Evolutionary conservation across 345 rosid species (phyloP).

Genomic region (Geranium rotundifolium): DNA sequence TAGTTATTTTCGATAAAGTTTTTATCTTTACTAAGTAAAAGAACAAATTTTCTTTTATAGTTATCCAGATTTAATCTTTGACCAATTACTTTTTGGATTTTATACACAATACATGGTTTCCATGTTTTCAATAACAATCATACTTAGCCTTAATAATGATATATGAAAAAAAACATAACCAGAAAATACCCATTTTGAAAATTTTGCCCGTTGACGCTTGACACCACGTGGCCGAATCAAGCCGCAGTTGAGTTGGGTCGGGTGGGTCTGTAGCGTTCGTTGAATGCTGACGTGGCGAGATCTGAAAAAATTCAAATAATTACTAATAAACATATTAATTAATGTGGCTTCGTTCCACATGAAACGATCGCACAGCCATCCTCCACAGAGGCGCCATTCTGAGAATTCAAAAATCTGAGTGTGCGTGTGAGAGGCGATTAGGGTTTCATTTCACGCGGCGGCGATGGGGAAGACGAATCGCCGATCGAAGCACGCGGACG

Average conservation of each 20-base stretch:
- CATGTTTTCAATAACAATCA: too few species aligned
- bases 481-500: slow-evolving; percentile 35
- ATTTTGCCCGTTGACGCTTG: background rate
- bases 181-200: too few species aligned
- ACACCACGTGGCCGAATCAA: background rate
- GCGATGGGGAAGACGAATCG: slow-evolving; percentile 51
- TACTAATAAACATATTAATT: background rate
- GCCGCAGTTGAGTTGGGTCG: background rate
- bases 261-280: background rate
- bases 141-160: too few species aligned
- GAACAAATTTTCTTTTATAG: too few species aligned
- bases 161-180: too few species aligned
- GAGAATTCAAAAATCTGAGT: background rate
- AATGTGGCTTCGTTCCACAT: background rate
- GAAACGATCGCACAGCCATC: background rate
- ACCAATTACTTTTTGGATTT: too few species aligned
- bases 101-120: too few species aligned
- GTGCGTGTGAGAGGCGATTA: background rate
- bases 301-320: background rate
- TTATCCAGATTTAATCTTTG: too few species aligned
- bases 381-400: background rate
- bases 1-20: too few species aligned
- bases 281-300: background rate
- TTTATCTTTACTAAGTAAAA: too few species aligned
- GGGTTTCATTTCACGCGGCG: slow-evolving; percentile 11